phyloP scores from a whole-genome alignment of 345 rosid species.

The Draba incana region DNA sequence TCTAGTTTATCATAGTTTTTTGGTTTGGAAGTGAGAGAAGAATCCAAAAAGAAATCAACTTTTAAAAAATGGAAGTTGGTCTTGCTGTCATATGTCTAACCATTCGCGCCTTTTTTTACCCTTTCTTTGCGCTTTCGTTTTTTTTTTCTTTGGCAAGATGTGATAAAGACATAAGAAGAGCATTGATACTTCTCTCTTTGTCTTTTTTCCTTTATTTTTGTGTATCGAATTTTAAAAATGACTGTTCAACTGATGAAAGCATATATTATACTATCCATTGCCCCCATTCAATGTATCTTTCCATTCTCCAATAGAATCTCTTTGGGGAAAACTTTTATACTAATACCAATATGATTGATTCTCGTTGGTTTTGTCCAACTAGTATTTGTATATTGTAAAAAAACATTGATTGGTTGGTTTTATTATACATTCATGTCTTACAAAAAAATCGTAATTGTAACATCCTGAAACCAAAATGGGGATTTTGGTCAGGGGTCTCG shows the following conservation, averaged over 20 bases:
- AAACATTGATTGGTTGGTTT: slow-evolving; percentile 2
- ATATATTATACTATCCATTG: background rate
- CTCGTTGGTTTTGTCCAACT: slow-evolving; percentile 22
- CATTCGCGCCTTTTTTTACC: slow-evolving; percentile 25
- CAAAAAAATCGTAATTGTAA: no score
- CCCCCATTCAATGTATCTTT: slow-evolving; percentile 34
- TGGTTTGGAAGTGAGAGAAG: slow-evolving; percentile 31
- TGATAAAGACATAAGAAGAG: slow-evolving; percentile 30
- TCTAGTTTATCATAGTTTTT: slow-evolving; percentile 12
- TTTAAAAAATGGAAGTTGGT: slow-evolving; percentile 30
- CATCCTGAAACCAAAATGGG: no score
- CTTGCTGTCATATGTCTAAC: slow-evolving; percentile 39
- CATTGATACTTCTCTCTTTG: slow-evolving; percentile 38
- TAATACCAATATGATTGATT: slow-evolving; percentile 22
- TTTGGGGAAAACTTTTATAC: background rate
- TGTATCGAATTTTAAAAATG: slow-evolving; percentile 9
- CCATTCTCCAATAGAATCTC: slow-evolving; percentile 21
- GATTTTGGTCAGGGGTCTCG: no score
- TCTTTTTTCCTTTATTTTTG: background rate
- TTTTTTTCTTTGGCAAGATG: slow-evolving; percentile 16
- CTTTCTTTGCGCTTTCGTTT: slow-evolving; percentile 19
- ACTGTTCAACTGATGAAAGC: slow-evolving; percentile 15
- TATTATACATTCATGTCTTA: no score
- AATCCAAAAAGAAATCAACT: slow-evolving; percentile 35
- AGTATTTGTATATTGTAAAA: slow-evolving; percentile 4